These are phyloP conservation scores for Pinus albicaulis DNA, from an alignment of 75 land plant genomes.

Conservation along the genomic window DNA sequence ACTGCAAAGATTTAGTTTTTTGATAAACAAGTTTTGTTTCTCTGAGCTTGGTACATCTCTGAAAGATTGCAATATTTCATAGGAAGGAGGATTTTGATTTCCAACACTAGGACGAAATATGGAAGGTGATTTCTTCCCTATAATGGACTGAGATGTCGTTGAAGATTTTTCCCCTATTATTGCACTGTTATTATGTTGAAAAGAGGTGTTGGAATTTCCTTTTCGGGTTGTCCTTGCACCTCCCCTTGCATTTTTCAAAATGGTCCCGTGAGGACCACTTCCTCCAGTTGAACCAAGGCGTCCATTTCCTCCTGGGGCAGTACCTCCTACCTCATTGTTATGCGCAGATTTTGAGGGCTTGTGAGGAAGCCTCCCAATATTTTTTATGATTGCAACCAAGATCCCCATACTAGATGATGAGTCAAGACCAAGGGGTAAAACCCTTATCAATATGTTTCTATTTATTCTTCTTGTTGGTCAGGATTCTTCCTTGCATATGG, in stretches of 20 bases:
- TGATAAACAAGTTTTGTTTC: no score
- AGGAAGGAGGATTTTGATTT: no score
- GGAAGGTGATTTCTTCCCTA: not conserved
- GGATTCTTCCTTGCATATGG: no score
- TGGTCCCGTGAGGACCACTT: not conserved
- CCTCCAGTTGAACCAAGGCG: not conserved
- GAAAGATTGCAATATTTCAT: no score
- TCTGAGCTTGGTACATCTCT: no score
- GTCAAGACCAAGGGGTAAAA: no score
- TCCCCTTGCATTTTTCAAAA: not conserved
- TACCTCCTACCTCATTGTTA: conserved; percentile 8
- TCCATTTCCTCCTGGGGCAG: conserved; percentile 1
- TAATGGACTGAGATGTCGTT: no score
- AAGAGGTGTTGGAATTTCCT: not conserved
- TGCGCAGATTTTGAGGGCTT: conserved; percentile 34
- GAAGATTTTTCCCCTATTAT: conserved; percentile 5
- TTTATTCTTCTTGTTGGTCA: no score
- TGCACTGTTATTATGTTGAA: conserved; percentile 10
- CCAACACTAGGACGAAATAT: conserved; percentile 1
- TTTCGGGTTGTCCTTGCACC: not conserved
- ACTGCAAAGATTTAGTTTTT: no score
- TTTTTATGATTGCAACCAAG: no score
- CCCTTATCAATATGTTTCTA: no score
- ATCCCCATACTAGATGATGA: no score
- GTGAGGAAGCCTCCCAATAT: conserved; percentile 35